Base-by-base conservation (phyloP, 2,329 filamentous ascomycete species). In the Penicillium verrucosum region DNA sequence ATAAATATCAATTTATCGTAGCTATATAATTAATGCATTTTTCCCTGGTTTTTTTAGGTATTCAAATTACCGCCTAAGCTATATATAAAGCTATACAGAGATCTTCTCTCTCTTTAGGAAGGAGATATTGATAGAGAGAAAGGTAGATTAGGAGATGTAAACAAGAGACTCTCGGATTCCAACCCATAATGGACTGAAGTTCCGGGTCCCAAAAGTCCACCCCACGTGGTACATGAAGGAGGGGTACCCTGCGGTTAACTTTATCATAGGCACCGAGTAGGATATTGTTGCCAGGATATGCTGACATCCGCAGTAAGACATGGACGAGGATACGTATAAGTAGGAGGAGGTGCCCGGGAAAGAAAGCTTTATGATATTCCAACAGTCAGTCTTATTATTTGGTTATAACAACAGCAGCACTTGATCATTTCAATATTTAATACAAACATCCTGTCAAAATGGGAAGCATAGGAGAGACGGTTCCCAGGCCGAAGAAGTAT, bases 401-500 rank as follows among this genome's bases (percentile, higher is more conserved):
- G 21, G 18, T 14, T 18, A 27, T 16, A 44, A 29, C 10, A 44
- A 34, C 27, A 41, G 9, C 12, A 38, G 42, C 27, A 5, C 27
- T 41, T 51, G 18, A 23, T 16, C 5, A 23, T 32, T 23, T 38
- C 12, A 16, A 32, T 32, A 12, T 16, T 37, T 11, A 10, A 23
- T 46, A 45, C 29, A 50, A 36, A 37, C 8, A n/a, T 3, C 16
- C 16, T n/a, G 16, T n/a, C 34, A 37, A 18, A 29, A 58, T 58
- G 56, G 51, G 41, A 10, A 47, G 41, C 34, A 14, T 51, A n/a
- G 48, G 40, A 14, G 53, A 51, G 25, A 46, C 21, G 3, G 18
- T 23, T 23, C 27, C 30, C 14, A 36, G 1, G 10, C 47, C 53
- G 29, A 59, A 58, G 32, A 58, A 59, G 16, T 59, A 44, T 36